These are phyloP conservation scores for Casaregolazyma lundiana DNA, from an alignment of 1,139 yeast species.

Conservation along the genomic window DNA sequence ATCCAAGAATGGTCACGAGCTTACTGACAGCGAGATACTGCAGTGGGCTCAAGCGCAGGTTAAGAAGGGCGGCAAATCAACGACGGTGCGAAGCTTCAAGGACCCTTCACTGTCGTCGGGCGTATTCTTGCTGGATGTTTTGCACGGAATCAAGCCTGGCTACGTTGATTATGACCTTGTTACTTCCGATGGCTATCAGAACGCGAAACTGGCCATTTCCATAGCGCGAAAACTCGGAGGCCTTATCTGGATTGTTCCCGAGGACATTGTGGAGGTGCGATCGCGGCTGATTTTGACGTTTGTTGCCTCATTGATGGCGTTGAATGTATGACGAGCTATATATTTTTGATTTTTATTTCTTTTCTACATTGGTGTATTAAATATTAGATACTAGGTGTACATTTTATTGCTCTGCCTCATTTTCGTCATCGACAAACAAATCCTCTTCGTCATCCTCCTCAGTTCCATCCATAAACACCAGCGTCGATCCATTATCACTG, in stretches of 20 bases:
- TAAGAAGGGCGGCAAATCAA: constrained; percentile 70
- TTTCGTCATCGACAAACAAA: constrained; percentile 7
- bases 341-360: constrained; percentile 2
- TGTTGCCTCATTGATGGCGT: constrained; percentile 89
- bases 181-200: constrained; percentile 82
- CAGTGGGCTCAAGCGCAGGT: constrained; percentile 91
- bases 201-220: constrained; percentile 94
- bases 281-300: constrained; percentile 88
- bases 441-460: constrained; percentile 12
- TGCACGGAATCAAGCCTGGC: constrained; percentile 93
- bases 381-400: neutral
- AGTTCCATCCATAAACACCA: constrained; percentile 22
- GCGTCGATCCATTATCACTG: constrained; percentile 43
- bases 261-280: constrained; percentile 94
- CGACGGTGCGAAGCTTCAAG: constrained; percentile 73
- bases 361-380: neutral
- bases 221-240: constrained; percentile 98
- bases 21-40: constrained; percentile 80
- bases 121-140: constrained; percentile 78
- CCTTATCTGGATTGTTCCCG: constrained; percentile 98
- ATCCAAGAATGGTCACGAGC: constrained; percentile 65
- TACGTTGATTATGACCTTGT: constrained; percentile 95
- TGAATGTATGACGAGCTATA: constrained; percentile 23
- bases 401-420: neutral
- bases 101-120: constrained; percentile 75